Base-by-base conservation (phyloP, 2,329 filamentous ascomycete genomes). In the Paecilomyces fulvus region DNA sequence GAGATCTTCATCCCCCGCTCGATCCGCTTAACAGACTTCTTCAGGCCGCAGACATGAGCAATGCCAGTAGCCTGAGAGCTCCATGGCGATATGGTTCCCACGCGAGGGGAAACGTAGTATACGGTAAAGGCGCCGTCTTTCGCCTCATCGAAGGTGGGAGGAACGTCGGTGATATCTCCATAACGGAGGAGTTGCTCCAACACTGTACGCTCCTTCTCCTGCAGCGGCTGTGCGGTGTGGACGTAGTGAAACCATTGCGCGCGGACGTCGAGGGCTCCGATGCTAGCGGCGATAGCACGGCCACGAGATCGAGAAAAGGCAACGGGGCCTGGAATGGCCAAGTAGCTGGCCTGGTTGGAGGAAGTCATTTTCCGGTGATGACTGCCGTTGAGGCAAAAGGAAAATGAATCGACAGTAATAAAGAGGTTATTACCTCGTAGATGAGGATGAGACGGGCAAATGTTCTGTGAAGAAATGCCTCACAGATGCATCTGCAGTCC, bases 31-130 rank as follows among this genome's bases (percentile, higher is more conserved):
- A 86, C 82, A 30, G 88, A 81, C 54, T 83, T 74, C 48, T 85
- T 83, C 58, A 97, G 78, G 25, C 89, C 92, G 70, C 92, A 97
- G 30, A 96, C 92, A 63, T 94, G 86, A 55, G 92, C 88, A 71
- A 97, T 96, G 70, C 86, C 92, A 51, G 92, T 96, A 28, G 92
- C 92, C 73, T 96, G 92, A 56, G 92, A 96, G 75, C 91, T 96
- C 94, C 94, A 99, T 70, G 94, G 94, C 46, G 92, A 96, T 63
- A 95, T 86, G 1, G 84, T 92, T 65, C 84, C 84, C 17, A 89
- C 88, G 63, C 92, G 84, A 20, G 92, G 92, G 51, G 83, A 85
- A 57, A 96, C 81, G 69, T 91, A 90, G 70, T 89, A 82, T 60
- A 86, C 78, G 52, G 80, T 74, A 49, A 79, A 77, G 57, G 78